Percentiles rank a stretch among this genome's conserved stretches.
Evolutionary conservation across 192 early-diverging fungal genomes (phyloP).

Genomic region (Coemansia sp.): DNA sequence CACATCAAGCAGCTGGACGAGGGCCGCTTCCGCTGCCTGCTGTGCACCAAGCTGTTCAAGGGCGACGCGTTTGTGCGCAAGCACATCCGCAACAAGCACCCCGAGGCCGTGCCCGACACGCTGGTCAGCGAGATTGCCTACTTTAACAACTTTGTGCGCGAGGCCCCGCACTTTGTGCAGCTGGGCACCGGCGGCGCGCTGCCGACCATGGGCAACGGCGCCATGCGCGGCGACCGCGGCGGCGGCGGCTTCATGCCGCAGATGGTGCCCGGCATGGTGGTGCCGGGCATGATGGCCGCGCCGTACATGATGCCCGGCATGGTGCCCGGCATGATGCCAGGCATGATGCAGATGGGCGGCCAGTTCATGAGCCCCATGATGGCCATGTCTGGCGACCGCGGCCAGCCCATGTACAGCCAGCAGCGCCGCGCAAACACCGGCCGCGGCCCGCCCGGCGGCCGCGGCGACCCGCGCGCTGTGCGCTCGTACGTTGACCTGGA

Average conservation of each 20-base stretch:
- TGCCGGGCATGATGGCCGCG: constrained; percentile 43
- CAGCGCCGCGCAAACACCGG: constrained; percentile 16
- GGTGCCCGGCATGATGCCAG: constrained; percentile 42
- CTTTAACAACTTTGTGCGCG: constrained; percentile 86
- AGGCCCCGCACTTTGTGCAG: constrained; percentile 73
- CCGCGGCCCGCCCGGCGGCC: constrained; percentile 8
- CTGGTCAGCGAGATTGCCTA: constrained; percentile 65
- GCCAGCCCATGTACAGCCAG: constrained; percentile 34
- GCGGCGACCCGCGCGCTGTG: constrained; percentile 68
- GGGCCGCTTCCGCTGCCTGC: constrained; percentile 81
- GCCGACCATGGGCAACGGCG: constrained; percentile 6
- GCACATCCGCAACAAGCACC: constrained; percentile 89
- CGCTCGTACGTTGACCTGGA: constrained; percentile 87
- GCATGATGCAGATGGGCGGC: constrained; percentile 52
- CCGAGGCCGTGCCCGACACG: constrained; percentile 56
- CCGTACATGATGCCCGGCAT: constrained; percentile 44
- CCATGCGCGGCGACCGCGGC: constrained; percentile 2
- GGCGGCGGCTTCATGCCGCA: constrained; percentile 37
- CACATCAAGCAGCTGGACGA: constrained; percentile 58
- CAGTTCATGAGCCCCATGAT: constrained; percentile 44
- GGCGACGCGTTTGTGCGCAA: constrained; percentile 92
- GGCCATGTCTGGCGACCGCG: constrained; percentile 43
- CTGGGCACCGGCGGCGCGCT: constrained; percentile 35
- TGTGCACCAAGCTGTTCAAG: constrained; percentile 93
- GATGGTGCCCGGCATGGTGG: constrained; percentile 53